Percentiles rank a stretch among this genome's conserved stretches.
These are phyloP conservation scores for Triadica sebifera DNA, from an alignment of 345 rosid genomes.

Conservation along the genomic window DNA sequence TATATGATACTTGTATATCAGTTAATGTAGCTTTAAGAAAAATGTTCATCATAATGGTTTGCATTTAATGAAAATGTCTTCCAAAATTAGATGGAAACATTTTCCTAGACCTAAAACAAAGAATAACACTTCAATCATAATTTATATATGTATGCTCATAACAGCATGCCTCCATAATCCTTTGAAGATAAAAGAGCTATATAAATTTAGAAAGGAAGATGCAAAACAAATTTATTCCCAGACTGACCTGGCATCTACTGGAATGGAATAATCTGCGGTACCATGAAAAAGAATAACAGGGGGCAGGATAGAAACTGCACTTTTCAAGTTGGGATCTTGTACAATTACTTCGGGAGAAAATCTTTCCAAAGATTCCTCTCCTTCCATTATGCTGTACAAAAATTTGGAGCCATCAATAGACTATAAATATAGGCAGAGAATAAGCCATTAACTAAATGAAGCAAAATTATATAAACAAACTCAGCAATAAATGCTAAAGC, in stretches of 20 bases:
- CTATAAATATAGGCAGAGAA: slow-evolving; percentile 3
- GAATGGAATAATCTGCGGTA: slow-evolving; percentile 91
- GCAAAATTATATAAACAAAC: not conserved
- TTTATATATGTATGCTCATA: no score
- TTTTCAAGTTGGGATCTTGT: slow-evolving; percentile 54
- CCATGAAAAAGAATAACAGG: slow-evolving; percentile 83
- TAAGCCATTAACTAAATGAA: not conserved
- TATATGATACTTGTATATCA: no score
- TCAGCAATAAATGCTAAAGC: not conserved
- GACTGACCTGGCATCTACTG: slow-evolving; percentile 79
- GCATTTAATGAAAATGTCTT: no score
- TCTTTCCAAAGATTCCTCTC: slow-evolving; percentile 70
- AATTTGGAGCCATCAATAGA: slow-evolving; percentile 12
- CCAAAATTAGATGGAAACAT: no score
- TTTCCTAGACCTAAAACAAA: no score
- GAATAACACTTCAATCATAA: no score
- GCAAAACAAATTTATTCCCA: no score
- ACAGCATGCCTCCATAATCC: no score
- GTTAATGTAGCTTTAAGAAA: no score
- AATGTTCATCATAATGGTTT: no score
- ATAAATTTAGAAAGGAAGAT: no score
- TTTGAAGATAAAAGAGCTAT: no score
- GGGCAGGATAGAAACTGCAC: slow-evolving; percentile 68
- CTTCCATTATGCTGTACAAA: slow-evolving; percentile 83
- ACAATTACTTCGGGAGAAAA: slow-evolving; percentile 86